Evolutionary conservation across 345 rosid genomes (phyloP).

Genomic region (Gynandropsis gynandra): DNA sequence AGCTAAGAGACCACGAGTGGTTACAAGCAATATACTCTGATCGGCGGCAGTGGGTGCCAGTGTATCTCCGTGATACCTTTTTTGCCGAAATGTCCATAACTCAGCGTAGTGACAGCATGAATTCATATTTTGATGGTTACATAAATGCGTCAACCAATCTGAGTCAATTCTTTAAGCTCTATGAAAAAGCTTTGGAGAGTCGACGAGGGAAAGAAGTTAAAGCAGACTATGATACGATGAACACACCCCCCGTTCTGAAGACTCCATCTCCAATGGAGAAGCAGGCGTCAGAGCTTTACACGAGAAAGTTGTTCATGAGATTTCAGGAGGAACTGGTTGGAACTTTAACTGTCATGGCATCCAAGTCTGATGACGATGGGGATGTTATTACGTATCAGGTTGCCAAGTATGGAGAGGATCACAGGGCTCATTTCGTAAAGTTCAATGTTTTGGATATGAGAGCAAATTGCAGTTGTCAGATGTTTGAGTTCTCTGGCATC

Average conservation of each 20-base stretch:
- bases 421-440: constrained; percentile 42
- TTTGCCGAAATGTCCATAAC: constrained; percentile 55
- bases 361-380: constrained; percentile 36
- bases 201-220: constrained; percentile 43
- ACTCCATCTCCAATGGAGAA: constrained; percentile 51
- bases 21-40: constrained; percentile 43
- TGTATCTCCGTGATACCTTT: constrained; percentile 50
- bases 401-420: constrained; percentile 55
- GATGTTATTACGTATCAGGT: constrained; percentile 39
- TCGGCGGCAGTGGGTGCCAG: constrained; percentile 61
- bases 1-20: constrained; percentile 54
- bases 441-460: constrained; percentile 54
- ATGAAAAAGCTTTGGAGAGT: constrained; percentile 42
- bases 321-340: constrained; percentile 50
- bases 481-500: constrained; percentile 63
- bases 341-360: constrained; percentile 44
- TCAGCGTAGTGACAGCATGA: constrained; percentile 48
- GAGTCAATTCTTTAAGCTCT: constrained; percentile 42
- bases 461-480: constrained; percentile 58
- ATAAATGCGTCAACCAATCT: constrained; percentile 51
- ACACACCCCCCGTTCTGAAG: constrained; percentile 34
- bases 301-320: constrained; percentile 34
- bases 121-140: constrained; percentile 61
- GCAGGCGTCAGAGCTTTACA: constrained; percentile 40
- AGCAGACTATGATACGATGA: constrained; percentile 43